phyloP scores from a whole-genome alignment of 148 eudicot genomes.

The Cornus florida region DNA sequence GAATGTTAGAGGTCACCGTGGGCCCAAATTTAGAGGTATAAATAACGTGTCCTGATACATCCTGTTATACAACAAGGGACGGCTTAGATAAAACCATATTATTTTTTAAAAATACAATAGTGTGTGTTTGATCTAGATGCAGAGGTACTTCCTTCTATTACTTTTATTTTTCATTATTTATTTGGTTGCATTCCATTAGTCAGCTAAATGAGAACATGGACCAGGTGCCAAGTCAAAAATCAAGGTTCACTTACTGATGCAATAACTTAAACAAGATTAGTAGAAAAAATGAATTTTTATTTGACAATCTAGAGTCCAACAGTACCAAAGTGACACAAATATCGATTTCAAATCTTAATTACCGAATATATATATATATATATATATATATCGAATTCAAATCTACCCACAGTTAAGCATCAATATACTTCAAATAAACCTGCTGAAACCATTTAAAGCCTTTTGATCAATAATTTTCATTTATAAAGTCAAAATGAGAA shows the following conservation, averaged over 20 bases:
- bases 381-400: too few relatives aligned
- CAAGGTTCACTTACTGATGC: not conserved
- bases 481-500: not conserved
- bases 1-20: not conserved
- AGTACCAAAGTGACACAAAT: not conserved
- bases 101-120: not conserved
- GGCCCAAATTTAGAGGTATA: not conserved
- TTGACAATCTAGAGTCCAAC: not conserved
- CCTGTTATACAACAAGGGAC: too few relatives aligned
- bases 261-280: not conserved
- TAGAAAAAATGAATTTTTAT: not conserved
- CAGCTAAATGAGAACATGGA: not conserved
- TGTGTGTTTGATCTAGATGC: not conserved
- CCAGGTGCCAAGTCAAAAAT: constrained; percentile 1
- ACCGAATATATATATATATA: too few relatives aligned
- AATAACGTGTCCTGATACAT: too few relatives aligned
- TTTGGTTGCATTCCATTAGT: too few relatives aligned
- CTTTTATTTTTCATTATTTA: too few relatives aligned
- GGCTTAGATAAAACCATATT: too few relatives aligned
- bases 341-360: too few relatives aligned
- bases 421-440: not conserved
- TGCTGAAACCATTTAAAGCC: not conserved
- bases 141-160: too few relatives aligned
- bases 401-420: not conserved
- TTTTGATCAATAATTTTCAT: not conserved